A percentile compares a stretch with the other conserved stretches of the same genome.
Evolutionary conservation across 1,139 yeast species (phyloP).

Genomic region (Scheffersomyces cryptocercus): DNA sequence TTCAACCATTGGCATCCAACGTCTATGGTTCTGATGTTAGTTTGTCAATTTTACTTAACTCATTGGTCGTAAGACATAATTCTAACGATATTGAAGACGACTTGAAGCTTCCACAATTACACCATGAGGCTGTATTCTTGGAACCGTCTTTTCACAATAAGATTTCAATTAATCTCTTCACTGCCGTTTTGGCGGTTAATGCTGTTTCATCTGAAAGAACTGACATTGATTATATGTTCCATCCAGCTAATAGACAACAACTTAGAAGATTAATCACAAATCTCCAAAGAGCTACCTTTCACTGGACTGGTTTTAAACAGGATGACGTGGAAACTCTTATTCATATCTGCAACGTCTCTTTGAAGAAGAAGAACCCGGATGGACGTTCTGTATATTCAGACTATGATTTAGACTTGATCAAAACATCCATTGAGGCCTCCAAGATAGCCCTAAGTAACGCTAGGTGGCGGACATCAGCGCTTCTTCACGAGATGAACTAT

Average conservation of each 20-base stretch:
- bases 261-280: slow-evolving; percentile 59
- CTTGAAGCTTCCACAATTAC: slow-evolving; percentile 57
- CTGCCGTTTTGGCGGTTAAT: slow-evolving; percentile 68
- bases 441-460: slow-evolving; percentile 49
- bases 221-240: slow-evolving; percentile 71
- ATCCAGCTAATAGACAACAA: slow-evolving; percentile 55
- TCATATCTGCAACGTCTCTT: slow-evolving; percentile 47
- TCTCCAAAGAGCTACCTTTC: slow-evolving; percentile 65
- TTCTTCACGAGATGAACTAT: slow-evolving; percentile 65
- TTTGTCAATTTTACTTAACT: slow-evolving; percentile 41
- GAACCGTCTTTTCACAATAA: slow-evolving; percentile 64
- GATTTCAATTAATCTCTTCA: slow-evolving; percentile 60
- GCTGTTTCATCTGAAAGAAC: slow-evolving; percentile 71
- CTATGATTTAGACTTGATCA: slow-evolving; percentile 40
- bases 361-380: slow-evolving; percentile 32
- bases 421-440: slow-evolving; percentile 45
- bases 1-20: slow-evolving; percentile 47
- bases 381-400: slow-evolving; percentile 29
- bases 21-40: slow-evolving; percentile 41
- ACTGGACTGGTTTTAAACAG: slow-evolving; percentile 71
- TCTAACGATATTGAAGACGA: slow-evolving; percentile 54
- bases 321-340: slow-evolving; percentile 55
- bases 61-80: slow-evolving; percentile 57
- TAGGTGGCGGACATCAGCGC: slow-evolving; percentile 57
- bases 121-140: slow-evolving; percentile 56